phyloP scores from a whole-genome alignment of 306 rosid genomes.

The Styphnolobium japonicum region DNA sequence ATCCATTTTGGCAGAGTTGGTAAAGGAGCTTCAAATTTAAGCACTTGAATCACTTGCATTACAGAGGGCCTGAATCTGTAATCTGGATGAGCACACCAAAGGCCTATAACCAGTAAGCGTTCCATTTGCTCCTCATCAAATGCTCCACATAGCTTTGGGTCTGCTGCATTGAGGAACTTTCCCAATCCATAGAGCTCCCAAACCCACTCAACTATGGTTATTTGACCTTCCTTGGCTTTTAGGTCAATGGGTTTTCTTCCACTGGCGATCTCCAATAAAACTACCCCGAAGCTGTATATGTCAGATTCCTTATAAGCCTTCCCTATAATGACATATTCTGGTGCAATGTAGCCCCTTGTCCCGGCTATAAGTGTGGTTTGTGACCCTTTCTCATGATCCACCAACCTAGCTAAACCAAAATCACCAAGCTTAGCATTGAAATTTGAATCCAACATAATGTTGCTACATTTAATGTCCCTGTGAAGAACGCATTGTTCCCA shows the following conservation, averaged over 20 bases:
- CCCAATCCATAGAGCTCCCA: constrained; percentile 28
- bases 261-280: constrained; percentile 18
- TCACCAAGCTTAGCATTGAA: constrained; percentile 35
- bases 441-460: constrained; percentile 15
- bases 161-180: neutral
- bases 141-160: neutral
- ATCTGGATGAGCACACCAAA: constrained; percentile 18
- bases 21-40: constrained; percentile 15
- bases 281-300: constrained; percentile 24
- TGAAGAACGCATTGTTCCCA: constrained; percentile 20
- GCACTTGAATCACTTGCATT: constrained; percentile 5
- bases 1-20: neutral
- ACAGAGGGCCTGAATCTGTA: neutral
- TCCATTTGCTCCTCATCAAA: constrained; percentile 23
- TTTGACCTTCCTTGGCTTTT: neutral
- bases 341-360: constrained; percentile 23
- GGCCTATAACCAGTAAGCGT: neutral
- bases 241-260: constrained; percentile 25
- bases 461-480: constrained; percentile 29
- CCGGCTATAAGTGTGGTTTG: constrained; percentile 19
- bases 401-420: constrained; percentile 27
- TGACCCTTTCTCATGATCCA: constrained; percentile 4
- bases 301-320: constrained; percentile 17
- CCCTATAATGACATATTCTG: neutral
- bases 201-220: constrained; percentile 11